phyloP scores from a whole-genome alignment of 2,329 filamentous ascomycete species.

The Didymella sp. region DNA sequence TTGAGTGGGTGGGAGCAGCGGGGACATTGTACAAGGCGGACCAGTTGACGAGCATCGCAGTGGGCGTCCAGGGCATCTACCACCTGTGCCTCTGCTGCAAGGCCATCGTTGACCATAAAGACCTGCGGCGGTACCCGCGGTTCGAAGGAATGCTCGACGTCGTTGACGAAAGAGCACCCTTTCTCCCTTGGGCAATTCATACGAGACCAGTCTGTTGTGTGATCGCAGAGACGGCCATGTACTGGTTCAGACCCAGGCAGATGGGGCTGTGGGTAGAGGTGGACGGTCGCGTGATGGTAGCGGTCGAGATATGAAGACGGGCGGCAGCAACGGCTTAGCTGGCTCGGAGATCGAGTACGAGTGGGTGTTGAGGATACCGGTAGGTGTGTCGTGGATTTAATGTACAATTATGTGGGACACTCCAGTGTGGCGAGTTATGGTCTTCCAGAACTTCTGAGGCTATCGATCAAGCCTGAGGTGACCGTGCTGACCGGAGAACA shows the following conservation, averaged over 20 bases:
- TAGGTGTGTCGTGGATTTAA: slow-evolving; percentile 5
- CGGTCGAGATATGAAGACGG: background rate
- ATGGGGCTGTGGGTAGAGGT: slow-evolving; percentile 12
- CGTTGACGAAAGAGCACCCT: slow-evolving; percentile 43
- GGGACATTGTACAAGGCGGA: slow-evolving; percentile 79
- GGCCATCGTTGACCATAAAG: slow-evolving; percentile 55
- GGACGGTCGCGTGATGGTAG: slow-evolving; percentile 17
- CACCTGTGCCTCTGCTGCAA: slow-evolving; percentile 42
- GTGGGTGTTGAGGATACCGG: background rate
- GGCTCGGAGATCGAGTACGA: background rate
- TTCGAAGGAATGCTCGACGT: slow-evolving; percentile 44
- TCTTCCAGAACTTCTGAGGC: slow-evolving; percentile 10
- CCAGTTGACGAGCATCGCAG: slow-evolving; percentile 66
- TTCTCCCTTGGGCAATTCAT: slow-evolving; percentile 48
- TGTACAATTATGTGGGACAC: slow-evolving; percentile 14
- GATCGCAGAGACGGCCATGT: slow-evolving; percentile 32
- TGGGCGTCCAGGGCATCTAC: slow-evolving; percentile 55
- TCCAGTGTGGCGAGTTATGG: slow-evolving; percentile 7
- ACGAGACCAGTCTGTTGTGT: slow-evolving; percentile 29
- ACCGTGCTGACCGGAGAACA: slow-evolving; percentile 29
- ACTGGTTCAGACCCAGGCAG: slow-evolving; percentile 18
- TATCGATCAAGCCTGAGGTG: slow-evolving; percentile 17
- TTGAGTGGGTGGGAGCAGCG: slow-evolving; percentile 73
- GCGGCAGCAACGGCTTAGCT: background rate
- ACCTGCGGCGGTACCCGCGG: slow-evolving; percentile 34